Percentiles rank a stretch among this genome's conserved stretches.
Conservation (phyloP, 2,329 filamentous ascomycete species). For the Cercospora sp. region DNA sequence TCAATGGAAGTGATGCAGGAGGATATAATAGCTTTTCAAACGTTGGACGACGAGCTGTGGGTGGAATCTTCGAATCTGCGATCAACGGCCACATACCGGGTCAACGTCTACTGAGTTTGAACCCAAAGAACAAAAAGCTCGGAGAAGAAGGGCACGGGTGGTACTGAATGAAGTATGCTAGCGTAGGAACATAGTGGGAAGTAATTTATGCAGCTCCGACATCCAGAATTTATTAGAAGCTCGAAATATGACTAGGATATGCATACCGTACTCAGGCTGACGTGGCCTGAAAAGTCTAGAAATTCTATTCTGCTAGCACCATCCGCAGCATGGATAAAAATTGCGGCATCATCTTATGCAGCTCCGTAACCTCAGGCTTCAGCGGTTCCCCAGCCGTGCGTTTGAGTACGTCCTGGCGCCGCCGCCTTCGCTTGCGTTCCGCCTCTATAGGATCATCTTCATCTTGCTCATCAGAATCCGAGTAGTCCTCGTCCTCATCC, state of each 20-base stretch:
- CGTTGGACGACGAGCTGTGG: conserved; percentile 57
- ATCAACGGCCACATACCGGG: conserved; percentile 57
- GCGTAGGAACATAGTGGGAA: background rate
- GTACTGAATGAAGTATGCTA: conserved; percentile 33
- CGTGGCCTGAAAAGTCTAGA: background rate
- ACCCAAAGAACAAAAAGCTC: conserved; percentile 55
- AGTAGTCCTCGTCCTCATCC: conserved; percentile 66
- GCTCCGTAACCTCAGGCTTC: conserved; percentile 39
- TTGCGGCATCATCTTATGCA: conserved; percentile 37
- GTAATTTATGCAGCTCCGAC: background rate
- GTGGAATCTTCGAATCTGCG: conserved; percentile 60
- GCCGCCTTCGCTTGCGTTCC: conserved; percentile 74
- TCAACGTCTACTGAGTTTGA: conserved; percentile 59
- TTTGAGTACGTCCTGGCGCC: conserved; percentile 72
- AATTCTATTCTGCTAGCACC: conserved; percentile 36
- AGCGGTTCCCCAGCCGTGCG: conserved; percentile 41
- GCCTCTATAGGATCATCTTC: conserved; percentile 84
- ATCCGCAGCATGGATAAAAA: conserved; percentile 41
- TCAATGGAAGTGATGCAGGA: conserved; percentile 46
- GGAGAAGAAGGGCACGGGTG: conserved; percentile 59
- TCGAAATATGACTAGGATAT: background rate
- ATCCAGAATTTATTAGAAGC: background rate
- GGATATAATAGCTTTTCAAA: conserved; percentile 56
- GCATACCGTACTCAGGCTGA: background rate
- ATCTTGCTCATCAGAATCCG: conserved; percentile 68